phyloP scores from a whole-genome alignment of 2,329 filamentous ascomycete genomes.

The Zalaria sp. region DNA sequence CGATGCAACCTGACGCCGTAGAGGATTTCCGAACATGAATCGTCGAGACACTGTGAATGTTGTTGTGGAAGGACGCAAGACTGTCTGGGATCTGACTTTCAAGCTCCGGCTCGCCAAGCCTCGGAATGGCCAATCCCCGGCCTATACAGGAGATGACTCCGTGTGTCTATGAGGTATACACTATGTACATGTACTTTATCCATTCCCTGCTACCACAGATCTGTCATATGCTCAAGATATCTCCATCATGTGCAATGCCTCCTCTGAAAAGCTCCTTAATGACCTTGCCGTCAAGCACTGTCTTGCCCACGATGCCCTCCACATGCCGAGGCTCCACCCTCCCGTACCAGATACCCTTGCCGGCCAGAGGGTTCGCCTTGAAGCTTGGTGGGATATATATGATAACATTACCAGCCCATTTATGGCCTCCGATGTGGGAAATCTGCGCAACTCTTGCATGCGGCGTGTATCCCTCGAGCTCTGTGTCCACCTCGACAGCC shows the following conservation, averaged over 20 bases:
- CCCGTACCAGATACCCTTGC: conserved; percentile 71
- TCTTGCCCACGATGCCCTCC: conserved; percentile 61
- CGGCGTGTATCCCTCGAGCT: conserved; percentile 9
- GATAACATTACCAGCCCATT: conserved; percentile 75
- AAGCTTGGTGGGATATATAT: conserved; percentile 54
- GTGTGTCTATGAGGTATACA: too few relatives aligned
- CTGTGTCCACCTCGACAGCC: conserved; percentile 13
- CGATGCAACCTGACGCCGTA: too few relatives aligned
- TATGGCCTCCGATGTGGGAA: conserved; percentile 73
- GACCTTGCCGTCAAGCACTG: conserved; percentile 51
- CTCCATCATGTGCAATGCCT: conserved; percentile 34
- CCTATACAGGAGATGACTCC: too few relatives aligned
- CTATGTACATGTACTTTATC: too few relatives aligned
- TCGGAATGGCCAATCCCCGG: too few relatives aligned
- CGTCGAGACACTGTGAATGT: too few relatives aligned
- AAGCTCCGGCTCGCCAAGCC: too few relatives aligned
- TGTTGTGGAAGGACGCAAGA: too few relatives aligned
- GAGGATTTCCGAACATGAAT: too few relatives aligned
- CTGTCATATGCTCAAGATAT: conserved; percentile 6
- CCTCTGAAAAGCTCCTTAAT: conserved; percentile 61
- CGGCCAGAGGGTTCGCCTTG: conserved; percentile 43
- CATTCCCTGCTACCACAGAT: too few relatives aligned
- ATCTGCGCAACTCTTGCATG: conserved; percentile 54
- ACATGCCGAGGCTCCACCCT: conserved; percentile 62
- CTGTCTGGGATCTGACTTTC: too few relatives aligned